These are phyloP conservation scores for Sutorius australiensis DNA, from an alignment of 768 basidiomycete species.

Conservation along the genomic window DNA sequence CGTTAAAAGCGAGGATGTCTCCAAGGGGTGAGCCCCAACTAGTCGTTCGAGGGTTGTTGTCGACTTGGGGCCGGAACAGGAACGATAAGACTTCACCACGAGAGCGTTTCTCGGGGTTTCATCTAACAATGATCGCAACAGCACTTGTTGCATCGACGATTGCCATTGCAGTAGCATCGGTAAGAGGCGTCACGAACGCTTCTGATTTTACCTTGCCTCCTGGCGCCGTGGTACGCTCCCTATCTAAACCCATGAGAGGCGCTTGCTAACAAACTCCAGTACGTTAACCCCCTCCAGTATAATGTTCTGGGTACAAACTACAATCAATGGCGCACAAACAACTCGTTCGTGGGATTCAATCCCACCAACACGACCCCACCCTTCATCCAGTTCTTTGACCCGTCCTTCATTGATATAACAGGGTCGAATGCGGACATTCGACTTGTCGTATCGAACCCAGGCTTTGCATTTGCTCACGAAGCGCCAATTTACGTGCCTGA, in stretches of 20 bases:
- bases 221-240: constrained; percentile 19
- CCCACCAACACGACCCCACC: constrained; percentile 39
- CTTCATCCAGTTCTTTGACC: constrained; percentile 56
- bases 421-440: constrained; percentile 56
- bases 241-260: not conserved
- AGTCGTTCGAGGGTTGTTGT: not conserved
- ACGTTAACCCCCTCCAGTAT: constrained; percentile 48
- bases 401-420: constrained; percentile 55
- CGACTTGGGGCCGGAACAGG: not conserved
- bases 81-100: not conserved
- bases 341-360: constrained; percentile 48
- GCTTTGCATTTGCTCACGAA: constrained; percentile 75
- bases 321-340: constrained; percentile 31
- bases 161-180: not conserved
- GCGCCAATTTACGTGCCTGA: constrained; percentile 63
- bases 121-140: constrained; percentile 1
- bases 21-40: not conserved
- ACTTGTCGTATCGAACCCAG: constrained; percentile 55
- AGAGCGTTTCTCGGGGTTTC: not conserved
- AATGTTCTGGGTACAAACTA: constrained; percentile 48
- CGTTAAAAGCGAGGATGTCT: not conserved
- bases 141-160: not conserved
- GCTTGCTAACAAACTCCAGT: constrained; percentile 30
- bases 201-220: constrained; percentile 10
- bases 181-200: not conserved